Evolutionary conservation across 495 filamentous ascomycete genomes (phyloP).

Genomic region (Penicillium parvum): DNA sequence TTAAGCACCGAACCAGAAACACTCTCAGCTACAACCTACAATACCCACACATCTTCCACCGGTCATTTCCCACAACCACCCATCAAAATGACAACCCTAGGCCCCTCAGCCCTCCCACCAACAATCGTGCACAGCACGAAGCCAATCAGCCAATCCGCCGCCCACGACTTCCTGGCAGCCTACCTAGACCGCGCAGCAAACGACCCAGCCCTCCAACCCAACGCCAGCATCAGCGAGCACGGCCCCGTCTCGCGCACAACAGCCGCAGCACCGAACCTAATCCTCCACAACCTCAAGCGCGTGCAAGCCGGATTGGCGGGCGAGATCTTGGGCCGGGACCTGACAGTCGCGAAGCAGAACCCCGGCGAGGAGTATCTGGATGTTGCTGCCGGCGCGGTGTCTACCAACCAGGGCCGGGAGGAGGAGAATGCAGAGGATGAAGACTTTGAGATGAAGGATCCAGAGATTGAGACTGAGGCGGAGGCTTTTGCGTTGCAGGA

Average conservation of each 20-base stretch:
- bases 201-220: constrained; percentile 62
- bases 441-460: constrained; percentile 26
- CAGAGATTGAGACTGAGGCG: constrained; percentile 22
- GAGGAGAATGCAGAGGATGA: constrained; percentile 19
- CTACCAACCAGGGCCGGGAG: constrained; percentile 26
- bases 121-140: constrained; percentile 39
- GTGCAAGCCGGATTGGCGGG: constrained; percentile 62
- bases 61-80: constrained; percentile 1
- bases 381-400: constrained; percentile 19
- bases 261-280: constrained; percentile 51
- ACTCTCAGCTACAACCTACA: neutral
- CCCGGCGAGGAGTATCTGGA: constrained; percentile 28
- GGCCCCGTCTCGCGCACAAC: constrained; percentile 53
- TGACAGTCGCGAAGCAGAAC: constrained; percentile 37
- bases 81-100: constrained; percentile 37
- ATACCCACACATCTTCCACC: neutral
- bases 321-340: constrained; percentile 49
- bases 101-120: constrained; percentile 44
- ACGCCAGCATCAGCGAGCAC: constrained; percentile 55
- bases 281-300: constrained; percentile 61
- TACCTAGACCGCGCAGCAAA: constrained; percentile 54
- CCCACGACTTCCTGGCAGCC: constrained; percentile 51
- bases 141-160: constrained; percentile 46
- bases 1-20: neutral
- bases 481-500: constrained; percentile 27